These are phyloP conservation scores for Fomitopsis palustris DNA, from an alignment of 1,284 basidiomycete genomes.

Conservation along the genomic window DNA sequence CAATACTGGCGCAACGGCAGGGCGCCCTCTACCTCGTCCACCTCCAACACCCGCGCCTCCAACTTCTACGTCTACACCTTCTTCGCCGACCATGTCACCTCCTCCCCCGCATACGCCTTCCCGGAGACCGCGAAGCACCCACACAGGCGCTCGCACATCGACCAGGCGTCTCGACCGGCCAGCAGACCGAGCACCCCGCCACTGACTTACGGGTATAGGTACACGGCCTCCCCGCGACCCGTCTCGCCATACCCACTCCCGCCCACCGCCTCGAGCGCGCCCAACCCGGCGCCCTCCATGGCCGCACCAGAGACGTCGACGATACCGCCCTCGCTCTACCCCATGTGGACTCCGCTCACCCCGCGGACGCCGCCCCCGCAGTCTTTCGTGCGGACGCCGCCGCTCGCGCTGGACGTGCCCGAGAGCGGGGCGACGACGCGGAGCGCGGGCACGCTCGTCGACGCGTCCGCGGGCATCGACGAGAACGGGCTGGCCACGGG, in stretches of 20 bases:
- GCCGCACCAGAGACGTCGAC: conserved; percentile 8
- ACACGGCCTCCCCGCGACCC: conserved; percentile 19
- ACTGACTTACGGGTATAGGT: conserved; percentile 19
- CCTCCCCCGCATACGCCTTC: conserved; percentile 29
- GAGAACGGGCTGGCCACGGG: conserved; percentile 7
- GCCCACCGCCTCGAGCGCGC: conserved; percentile 4
- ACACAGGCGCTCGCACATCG: neutral
- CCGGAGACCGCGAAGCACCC: conserved; percentile 8
- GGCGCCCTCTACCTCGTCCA: conserved; percentile 14
- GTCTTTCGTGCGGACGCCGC: conserved; percentile 9
- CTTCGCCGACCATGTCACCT: conserved; percentile 40
- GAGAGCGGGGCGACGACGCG: neutral
- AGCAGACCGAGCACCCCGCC: conserved; percentile 14
- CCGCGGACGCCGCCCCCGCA: conserved; percentile 6
- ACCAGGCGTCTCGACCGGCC: neutral
- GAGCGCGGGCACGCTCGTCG: neutral
- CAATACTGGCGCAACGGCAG: conserved; percentile 37
- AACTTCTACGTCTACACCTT: conserved; percentile 43
- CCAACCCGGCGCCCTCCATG: neutral
- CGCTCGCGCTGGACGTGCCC: conserved; percentile 9
- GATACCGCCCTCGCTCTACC: conserved; percentile 10
- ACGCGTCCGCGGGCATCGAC: conserved; percentile 4
- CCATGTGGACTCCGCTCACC: neutral
- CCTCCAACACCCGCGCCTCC: conserved; percentile 13
- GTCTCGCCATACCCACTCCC: conserved; percentile 7